Conservation (phyloP, 306 rosid species). For the Crataegus laevigata region DNA sequence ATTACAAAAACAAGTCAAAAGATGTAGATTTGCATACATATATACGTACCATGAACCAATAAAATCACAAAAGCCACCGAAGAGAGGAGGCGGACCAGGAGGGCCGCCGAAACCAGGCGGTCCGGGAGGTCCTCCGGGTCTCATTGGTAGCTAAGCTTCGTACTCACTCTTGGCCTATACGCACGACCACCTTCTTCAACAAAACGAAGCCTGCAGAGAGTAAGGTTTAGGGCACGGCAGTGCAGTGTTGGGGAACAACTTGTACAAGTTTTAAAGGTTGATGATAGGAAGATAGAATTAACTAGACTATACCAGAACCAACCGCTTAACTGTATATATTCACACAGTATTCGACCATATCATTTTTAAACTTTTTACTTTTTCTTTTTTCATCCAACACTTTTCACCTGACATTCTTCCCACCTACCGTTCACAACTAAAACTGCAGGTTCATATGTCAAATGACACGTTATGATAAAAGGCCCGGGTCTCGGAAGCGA, state of each 20-base stretch:
- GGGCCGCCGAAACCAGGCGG: constrained; percentile 39
- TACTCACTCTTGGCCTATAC: not conserved
- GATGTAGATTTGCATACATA: too few relatives aligned
- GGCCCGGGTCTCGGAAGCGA: too few relatives aligned
- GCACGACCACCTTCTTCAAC: not conserved
- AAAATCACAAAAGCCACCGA: constrained; percentile 34
- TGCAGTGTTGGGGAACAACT: not conserved
- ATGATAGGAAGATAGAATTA: not conserved
- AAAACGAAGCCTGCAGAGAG: not conserved
- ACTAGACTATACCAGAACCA: constrained; percentile 20
- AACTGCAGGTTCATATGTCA: not conserved
- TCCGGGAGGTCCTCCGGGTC: constrained; percentile 16
- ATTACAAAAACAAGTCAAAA: too few relatives aligned
- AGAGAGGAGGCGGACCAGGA: constrained; percentile 15
- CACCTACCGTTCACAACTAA: constrained; percentile 34
- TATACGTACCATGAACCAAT: constrained; percentile 41
- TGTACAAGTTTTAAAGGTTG: not conserved
- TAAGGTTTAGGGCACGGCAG: too few relatives aligned
- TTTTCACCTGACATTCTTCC: constrained; percentile 23
- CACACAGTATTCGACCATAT: not conserved
- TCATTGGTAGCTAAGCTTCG: not conserved
- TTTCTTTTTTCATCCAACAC: not conserved
- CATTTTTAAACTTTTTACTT: not conserved
- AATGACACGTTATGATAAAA: too few relatives aligned
- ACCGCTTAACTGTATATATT: not conserved